Base-by-base conservation (phyloP, 202 grass and related monocot genomes). In the Eragrostis tef region DNA sequence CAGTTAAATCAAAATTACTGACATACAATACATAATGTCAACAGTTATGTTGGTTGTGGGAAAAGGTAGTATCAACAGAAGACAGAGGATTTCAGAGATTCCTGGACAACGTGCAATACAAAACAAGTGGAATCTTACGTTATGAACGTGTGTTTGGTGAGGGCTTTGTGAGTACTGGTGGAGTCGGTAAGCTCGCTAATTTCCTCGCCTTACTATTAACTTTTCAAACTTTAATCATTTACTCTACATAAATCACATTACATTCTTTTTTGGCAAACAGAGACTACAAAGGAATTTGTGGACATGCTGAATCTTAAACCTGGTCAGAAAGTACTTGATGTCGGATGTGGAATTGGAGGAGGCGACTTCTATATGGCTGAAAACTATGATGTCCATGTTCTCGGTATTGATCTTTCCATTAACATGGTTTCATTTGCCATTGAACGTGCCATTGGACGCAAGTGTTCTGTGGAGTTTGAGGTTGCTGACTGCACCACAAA, bases 361-460 rank as follows among this genome's bases (percentile, higher is more conserved):
- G 96, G 96, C 0, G 93, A 99, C 52, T 99, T 99, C 50, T 96
- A 99, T 63, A 99, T 99, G 96, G 87, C 96, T 83, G 90, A 92
- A 25, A 96, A 94, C 70, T 96, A 87, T n/a, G 90, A 96, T 75
- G 90, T 77, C 20, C 88, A 99, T 83, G 93, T 99, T 47, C 85
- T 96, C 42, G 96, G 96, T 29, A 99, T 99, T 14, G 96, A 99
- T 77, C 93, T 99, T 72, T 99, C 96, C 14, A 90, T 99, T 36
- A 99, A 99, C 83, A 99, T 99, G 96, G 70, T 99, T 51, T 99
- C 96, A 11, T 99, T 99, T 81, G 96, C 96, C 29, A 90, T 99
- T n/a, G 96, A 99, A 79, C 85, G 90, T 24, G 93, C 96, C 51
- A 96, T 99, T 69, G 96, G 96, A 39, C 86, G 83, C 49, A 95